Evolutionary conservation across 768 basidiomycete species (phyloP).

Genomic region (Tulasnella sp.): DNA sequence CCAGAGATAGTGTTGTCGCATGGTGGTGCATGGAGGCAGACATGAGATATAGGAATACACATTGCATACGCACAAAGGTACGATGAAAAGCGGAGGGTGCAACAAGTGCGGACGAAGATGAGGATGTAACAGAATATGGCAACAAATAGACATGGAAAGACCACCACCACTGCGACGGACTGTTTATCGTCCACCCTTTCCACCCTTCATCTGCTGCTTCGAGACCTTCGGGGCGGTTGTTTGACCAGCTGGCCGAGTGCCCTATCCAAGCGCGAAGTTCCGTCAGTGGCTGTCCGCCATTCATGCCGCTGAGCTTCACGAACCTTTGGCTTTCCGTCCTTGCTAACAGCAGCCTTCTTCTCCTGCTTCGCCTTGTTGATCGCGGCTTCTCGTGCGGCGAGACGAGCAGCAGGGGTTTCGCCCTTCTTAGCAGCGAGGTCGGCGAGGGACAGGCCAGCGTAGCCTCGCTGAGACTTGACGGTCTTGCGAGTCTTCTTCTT

Average conservation of each 20-base stretch:
- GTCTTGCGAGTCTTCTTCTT: slow-evolving; percentile 98
- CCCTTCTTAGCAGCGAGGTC: slow-evolving; percentile 89
- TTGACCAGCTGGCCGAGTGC: slow-evolving; percentile 37
- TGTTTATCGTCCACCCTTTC: slow-evolving; percentile 39
- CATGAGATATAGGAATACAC: slow-evolving; percentile 14
- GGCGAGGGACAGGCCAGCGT: slow-evolving; percentile 92
- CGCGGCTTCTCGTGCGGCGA: slow-evolving; percentile 75
- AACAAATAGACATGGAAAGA: slow-evolving; percentile 18
- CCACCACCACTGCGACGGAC: neutral
- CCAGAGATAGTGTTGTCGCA: neutral
- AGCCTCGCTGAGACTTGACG: slow-evolving; percentile 97
- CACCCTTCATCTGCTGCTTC: slow-evolving; percentile 94
- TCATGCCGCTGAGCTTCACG: neutral
- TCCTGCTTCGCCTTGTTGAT: slow-evolving; percentile 92
- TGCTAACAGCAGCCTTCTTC: slow-evolving; percentile 61
- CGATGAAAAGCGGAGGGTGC: slow-evolving; percentile 7
- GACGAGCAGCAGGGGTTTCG: slow-evolving; percentile 81
- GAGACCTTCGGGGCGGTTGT: slow-evolving; percentile 76
- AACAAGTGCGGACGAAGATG: neutral
- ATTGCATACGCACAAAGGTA: slow-evolving; percentile 7
- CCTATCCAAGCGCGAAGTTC: neutral
- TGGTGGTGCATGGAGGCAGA: neutral
- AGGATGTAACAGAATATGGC: neutral
- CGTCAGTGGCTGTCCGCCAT: neutral
- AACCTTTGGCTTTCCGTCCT: neutral